Conservation (phyloP, 2,329 filamentous ascomycete genomes). For the Paraphaeosphaeria sporulosa region DNA sequence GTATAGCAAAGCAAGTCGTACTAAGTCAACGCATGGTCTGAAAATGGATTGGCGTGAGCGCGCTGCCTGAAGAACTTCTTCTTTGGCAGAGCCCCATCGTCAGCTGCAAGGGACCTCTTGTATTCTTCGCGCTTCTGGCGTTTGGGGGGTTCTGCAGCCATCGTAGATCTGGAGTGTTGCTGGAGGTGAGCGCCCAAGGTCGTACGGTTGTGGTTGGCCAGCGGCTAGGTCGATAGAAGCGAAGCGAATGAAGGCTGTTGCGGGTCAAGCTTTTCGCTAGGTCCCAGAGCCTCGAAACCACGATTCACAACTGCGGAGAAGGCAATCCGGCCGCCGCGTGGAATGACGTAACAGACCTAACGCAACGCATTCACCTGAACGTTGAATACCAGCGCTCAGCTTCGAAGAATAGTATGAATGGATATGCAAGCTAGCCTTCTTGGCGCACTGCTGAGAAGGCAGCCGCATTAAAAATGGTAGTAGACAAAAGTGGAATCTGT, state of each 20-base stretch:
- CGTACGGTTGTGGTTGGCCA: constrained; percentile 12
- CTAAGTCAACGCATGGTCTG: constrained; percentile 90
- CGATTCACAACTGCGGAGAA: constrained; percentile 15
- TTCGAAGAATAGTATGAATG: neutral
- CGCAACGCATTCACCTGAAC: neutral
- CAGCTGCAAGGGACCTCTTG: constrained; percentile 44
- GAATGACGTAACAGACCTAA: constrained; percentile 8
- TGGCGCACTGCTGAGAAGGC: constrained; percentile 41
- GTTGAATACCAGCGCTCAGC: neutral
- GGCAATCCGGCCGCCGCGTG: neutral
- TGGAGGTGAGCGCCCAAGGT: constrained; percentile 2
- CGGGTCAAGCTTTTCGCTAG: constrained; percentile 45
- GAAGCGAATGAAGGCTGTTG: constrained; percentile 23
- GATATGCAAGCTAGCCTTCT: constrained; percentile 18
- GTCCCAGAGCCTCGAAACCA: constrained; percentile 22
- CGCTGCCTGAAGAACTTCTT: constrained; percentile 97
- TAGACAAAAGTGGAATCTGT: constrained; percentile 27
- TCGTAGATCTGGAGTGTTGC: constrained; percentile 19
- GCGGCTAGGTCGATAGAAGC: constrained; percentile 3
- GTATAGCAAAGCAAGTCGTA: constrained; percentile 51
- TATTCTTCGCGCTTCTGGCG: constrained; percentile 58
- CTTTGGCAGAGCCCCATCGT: constrained; percentile 72
- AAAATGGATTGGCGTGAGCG: constrained; percentile 98
- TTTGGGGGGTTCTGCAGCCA: constrained; percentile 48
- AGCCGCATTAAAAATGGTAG: constrained; percentile 16